These are phyloP conservation scores for Pleurotus cornucopiae DNA, from an alignment of 768 basidiomycete species.

Conservation along the genomic window DNA sequence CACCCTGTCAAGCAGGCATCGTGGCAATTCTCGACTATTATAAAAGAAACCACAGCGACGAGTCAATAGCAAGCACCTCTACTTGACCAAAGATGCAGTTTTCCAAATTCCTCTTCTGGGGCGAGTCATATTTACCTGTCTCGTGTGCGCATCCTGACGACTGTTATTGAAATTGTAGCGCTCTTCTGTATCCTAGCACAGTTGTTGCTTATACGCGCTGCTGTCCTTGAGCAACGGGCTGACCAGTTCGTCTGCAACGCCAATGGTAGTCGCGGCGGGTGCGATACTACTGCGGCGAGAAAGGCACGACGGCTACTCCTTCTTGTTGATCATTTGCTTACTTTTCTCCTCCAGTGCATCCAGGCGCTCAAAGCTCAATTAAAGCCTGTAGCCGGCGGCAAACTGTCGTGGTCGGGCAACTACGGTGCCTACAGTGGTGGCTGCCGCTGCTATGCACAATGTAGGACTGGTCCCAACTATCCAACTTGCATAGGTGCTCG, in stretches of 20 bases:
- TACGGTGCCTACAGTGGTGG: constrained; percentile 1
- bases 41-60: background rate
- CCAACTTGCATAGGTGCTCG: background rate
- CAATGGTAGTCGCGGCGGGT: background rate
- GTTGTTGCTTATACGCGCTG: background rate
- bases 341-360: background rate
- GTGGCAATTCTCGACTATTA: background rate
- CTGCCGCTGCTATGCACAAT: constrained; percentile 5
- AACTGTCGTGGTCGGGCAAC: background rate
- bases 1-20: background rate
- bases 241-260: background rate
- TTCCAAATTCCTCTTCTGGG: background rate
- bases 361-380: background rate
- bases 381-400: background rate
- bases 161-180: background rate
- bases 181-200: background rate
- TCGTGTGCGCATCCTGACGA: background rate
- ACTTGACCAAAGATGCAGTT: background rate
- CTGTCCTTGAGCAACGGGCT: constrained; percentile 1
- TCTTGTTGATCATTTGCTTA: background rate
- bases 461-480: background rate
- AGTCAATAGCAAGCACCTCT: background rate
- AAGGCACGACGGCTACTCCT: background rate
- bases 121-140: background rate
- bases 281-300: background rate